Evolutionary conservation across 2,329 filamentous ascomycete species (phyloP).

Genomic region (Neofusicoccum umdonicola): DNA sequence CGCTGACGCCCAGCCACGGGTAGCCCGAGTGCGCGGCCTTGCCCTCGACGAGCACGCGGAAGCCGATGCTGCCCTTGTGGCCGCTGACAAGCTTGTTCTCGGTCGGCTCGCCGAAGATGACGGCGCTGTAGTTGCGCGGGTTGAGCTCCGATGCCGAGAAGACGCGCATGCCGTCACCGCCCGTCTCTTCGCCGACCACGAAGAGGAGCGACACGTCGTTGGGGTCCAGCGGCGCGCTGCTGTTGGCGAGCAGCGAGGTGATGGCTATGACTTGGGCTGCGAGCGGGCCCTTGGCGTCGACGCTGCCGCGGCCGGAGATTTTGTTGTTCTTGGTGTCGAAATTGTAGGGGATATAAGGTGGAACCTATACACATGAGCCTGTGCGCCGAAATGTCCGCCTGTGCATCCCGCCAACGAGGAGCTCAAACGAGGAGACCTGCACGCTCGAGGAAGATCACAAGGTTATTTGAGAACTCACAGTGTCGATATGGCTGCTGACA

Average conservation of each 20-base stretch:
- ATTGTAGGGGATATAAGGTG: slow-evolving; percentile 69
- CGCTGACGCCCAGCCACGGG: slow-evolving; percentile 82
- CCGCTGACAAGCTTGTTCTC: slow-evolving; percentile 83
- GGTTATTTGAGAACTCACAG: slow-evolving; percentile 33
- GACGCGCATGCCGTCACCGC: slow-evolving; percentile 74
- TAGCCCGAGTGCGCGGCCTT: slow-evolving; percentile 88
- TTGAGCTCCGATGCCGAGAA: slow-evolving; percentile 47
- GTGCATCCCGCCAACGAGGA: neutral
- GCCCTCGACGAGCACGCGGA: slow-evolving; percentile 67
- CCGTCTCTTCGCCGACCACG: slow-evolving; percentile 78
- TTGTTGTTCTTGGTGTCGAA: slow-evolving; percentile 47
- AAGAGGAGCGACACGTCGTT: slow-evolving; percentile 55
- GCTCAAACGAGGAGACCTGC: no score
- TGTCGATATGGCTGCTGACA: slow-evolving; percentile 81
- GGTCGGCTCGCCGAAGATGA: slow-evolving; percentile 92
- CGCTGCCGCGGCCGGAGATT: slow-evolving; percentile 71
- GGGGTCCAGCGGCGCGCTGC: slow-evolving; percentile 34
- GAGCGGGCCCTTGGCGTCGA: slow-evolving; percentile 59
- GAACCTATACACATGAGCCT: slow-evolving; percentile 45
- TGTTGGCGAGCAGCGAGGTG: slow-evolving; percentile 47
- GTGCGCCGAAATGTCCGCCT: no score
- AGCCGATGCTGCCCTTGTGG: slow-evolving; percentile 80
- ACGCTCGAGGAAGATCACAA: no score
- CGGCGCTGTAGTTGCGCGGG: slow-evolving; percentile 57
- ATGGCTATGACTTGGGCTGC: slow-evolving; percentile 73